These are phyloP conservation scores for Coniochaeta sp. DNA, from an alignment of 2,329 filamentous ascomycete genomes.

Conservation along the genomic window DNA sequence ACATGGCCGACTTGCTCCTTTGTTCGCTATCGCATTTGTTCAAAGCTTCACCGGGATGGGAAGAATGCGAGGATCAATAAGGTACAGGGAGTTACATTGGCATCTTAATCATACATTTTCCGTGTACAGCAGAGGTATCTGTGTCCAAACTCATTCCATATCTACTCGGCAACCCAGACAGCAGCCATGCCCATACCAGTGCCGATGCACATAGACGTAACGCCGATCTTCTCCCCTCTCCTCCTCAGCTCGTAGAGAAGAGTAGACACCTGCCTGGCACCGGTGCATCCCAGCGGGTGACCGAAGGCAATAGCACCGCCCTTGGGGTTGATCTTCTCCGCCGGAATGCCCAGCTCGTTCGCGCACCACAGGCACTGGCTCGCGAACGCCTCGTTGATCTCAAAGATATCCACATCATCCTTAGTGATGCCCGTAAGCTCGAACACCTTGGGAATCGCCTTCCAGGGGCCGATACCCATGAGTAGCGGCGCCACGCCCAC, in stretches of 20 bases:
- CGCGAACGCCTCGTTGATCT: conserved; percentile 99
- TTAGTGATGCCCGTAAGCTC: conserved; percentile 78
- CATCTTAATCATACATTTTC: neutral
- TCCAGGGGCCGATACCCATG: conserved; percentile 95
- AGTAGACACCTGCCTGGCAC: conserved; percentile 87
- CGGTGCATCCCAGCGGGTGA: conserved; percentile 90
- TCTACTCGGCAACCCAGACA: conserved; percentile 88
- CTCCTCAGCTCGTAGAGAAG: conserved; percentile 83
- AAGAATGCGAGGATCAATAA: no score
- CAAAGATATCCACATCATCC: conserved; percentile 92
- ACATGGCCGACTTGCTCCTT: neutral
- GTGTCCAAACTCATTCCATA: neutral
- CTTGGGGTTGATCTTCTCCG: conserved; percentile 93
- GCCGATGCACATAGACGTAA: conserved; percentile 94
- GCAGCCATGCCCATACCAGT: conserved; percentile 98
- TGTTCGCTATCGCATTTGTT: no score
- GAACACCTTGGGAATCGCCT: conserved; percentile 88
- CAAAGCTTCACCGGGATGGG: no score
- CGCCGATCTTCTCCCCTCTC: conserved; percentile 76
- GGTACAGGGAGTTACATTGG: no score
- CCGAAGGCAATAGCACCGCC: conserved; percentile 94
- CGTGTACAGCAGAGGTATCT: neutral
- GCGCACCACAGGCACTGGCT: conserved; percentile 91
- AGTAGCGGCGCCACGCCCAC: conserved; percentile 87
- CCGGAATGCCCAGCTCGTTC: conserved; percentile 75